A percentile compares a stretch with the other conserved stretches of the same genome.
These are phyloP conservation scores for Dendrothele bispora DNA, from an alignment of 768 basidiomycete genomes.

Conservation along the genomic window DNA sequence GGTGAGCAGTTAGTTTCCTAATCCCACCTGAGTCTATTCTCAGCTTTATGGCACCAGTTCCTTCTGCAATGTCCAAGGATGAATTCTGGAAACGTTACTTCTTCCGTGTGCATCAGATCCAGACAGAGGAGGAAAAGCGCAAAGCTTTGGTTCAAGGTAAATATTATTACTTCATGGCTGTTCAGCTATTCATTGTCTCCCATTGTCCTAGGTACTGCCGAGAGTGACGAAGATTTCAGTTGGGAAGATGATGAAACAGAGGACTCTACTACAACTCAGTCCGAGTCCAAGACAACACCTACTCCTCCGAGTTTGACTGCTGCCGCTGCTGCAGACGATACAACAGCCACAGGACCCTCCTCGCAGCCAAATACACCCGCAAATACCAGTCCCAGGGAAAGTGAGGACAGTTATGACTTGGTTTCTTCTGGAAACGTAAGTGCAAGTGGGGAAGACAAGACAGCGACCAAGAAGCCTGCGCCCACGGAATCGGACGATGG, in stretches of 20 bases:
- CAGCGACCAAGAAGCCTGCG: constrained; percentile 3
- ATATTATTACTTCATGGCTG: constrained; percentile 11
- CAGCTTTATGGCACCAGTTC: constrained; percentile 49
- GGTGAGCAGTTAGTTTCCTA: constrained; percentile 53
- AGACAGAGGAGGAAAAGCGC: constrained; percentile 74
- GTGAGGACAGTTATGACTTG: constrained; percentile 69
- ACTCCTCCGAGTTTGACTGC: neutral
- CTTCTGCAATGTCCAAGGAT: constrained; percentile 58
- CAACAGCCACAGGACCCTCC: constrained; percentile 35
- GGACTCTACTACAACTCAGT: neutral
- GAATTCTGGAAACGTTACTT: constrained; percentile 89
- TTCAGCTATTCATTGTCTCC: constrained; percentile 3
- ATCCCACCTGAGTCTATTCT: constrained; percentile 1
- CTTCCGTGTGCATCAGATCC: constrained; percentile 83
- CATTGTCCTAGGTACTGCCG: constrained; percentile 46
- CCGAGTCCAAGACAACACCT: neutral
- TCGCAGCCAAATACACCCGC: constrained; percentile 35
- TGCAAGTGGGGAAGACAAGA: constrained; percentile 36
- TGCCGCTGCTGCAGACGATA: neutral
- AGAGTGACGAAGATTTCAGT: constrained; percentile 81
- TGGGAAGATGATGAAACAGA: constrained; percentile 13
- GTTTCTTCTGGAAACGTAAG: constrained; percentile 57
- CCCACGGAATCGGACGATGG: constrained; percentile 1
- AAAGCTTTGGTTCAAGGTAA: constrained; percentile 74
- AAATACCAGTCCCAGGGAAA: constrained; percentile 48